Percentiles rank a stretch among this genome's conserved stretches.
Conservation (phyloP, 352 stramenopile species). For the Phytophthora crassamura region DNA sequence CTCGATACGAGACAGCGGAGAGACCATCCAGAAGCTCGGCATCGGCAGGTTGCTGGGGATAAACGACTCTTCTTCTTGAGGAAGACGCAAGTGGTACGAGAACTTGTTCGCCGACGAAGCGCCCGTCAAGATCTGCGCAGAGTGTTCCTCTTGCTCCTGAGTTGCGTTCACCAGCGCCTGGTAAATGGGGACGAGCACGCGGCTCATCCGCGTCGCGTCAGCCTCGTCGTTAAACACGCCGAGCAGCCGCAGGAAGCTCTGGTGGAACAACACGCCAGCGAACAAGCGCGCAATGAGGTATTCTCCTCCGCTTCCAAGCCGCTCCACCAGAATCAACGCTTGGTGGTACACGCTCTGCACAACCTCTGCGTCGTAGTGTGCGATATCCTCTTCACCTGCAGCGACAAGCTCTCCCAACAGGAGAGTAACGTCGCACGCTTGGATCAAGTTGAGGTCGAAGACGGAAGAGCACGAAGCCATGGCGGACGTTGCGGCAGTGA, state of each 20-base stretch:
- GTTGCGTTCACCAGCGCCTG: slow-evolving; percentile 68
- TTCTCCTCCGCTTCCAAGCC: slow-evolving; percentile 53
- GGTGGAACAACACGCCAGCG: slow-evolving; percentile 54
- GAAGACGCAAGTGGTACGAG: slow-evolving; percentile 66
- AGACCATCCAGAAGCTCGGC: slow-evolving; percentile 75
- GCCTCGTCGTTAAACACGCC: slow-evolving; percentile 51
- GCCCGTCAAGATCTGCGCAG: slow-evolving; percentile 38
- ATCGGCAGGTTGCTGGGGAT: slow-evolving; percentile 63
- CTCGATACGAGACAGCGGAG: slow-evolving; percentile 72
- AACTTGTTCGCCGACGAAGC: slow-evolving; percentile 35
- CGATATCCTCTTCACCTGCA: slow-evolving; percentile 14
- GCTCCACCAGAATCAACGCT: slow-evolving; percentile 48
- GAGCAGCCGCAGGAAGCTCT: slow-evolving; percentile 41
- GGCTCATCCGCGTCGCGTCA: slow-evolving; percentile 55
- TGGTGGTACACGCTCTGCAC: slow-evolving; percentile 47
- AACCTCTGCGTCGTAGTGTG: slow-evolving; percentile 28
- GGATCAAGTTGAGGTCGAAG: slow-evolving; percentile 31
- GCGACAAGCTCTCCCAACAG: slow-evolving; percentile 32
- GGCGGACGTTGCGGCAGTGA: slow-evolving; percentile 25
- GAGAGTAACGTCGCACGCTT: slow-evolving; percentile 43
- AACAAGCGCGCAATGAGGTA: slow-evolving; percentile 60
- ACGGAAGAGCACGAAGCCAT: slow-evolving; percentile 18
- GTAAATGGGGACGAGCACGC: slow-evolving; percentile 70
- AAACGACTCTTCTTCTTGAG: slow-evolving; percentile 62
- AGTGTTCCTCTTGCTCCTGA: slow-evolving; percentile 64